Percentiles rank a stretch among this genome's conserved stretches.
phyloP scores from a whole-genome alignment of 73 alveolate species.

The Blepharisma japonicum region DNA sequence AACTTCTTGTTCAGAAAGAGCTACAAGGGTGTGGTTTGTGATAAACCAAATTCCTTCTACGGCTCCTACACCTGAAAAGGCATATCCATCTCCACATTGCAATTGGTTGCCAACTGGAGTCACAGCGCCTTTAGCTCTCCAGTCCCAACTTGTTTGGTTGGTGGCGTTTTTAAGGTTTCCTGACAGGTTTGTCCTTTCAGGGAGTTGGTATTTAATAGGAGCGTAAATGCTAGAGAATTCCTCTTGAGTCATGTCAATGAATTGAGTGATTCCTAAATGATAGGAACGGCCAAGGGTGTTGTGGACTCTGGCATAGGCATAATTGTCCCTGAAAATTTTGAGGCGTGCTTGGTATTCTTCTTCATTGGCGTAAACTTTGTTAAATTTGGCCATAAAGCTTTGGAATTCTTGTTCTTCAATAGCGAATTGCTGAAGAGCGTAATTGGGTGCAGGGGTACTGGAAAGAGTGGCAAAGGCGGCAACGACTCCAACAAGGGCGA shows the following conservation, averaged over 20 bases:
- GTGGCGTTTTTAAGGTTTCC: not conserved
- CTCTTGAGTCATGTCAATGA: slow-evolving; percentile 41
- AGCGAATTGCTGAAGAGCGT: not conserved
- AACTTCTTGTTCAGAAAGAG: slow-evolving; percentile 66
- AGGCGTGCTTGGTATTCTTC: not conserved
- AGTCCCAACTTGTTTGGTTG: slow-evolving; percentile 37
- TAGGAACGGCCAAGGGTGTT: not conserved
- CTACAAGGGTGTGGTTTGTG: slow-evolving; percentile 41
- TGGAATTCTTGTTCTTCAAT: not conserved
- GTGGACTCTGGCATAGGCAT: slow-evolving; percentile 4
- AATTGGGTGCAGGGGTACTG: not conserved
- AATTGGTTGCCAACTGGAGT: slow-evolving; percentile 68
- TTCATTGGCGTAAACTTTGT: not conserved
- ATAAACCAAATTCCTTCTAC: slow-evolving; percentile 69
- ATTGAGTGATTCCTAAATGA: slow-evolving; percentile 35
- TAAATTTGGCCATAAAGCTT: not conserved
- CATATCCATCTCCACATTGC: slow-evolving; percentile 82
- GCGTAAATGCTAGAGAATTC: slow-evolving; percentile 36
- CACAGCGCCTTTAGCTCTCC: slow-evolving; percentile 70
- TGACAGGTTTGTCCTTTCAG: slow-evolving; percentile 3
- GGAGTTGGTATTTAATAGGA: slow-evolving; percentile 26
- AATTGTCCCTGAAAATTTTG: not conserved
- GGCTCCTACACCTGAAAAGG: slow-evolving; percentile 78
- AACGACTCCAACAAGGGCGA: not conserved
- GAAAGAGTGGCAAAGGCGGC: not conserved